phyloP scores from a whole-genome alignment of 768 basidiomycete genomes.

The Kwoniella bestiolae region DNA sequence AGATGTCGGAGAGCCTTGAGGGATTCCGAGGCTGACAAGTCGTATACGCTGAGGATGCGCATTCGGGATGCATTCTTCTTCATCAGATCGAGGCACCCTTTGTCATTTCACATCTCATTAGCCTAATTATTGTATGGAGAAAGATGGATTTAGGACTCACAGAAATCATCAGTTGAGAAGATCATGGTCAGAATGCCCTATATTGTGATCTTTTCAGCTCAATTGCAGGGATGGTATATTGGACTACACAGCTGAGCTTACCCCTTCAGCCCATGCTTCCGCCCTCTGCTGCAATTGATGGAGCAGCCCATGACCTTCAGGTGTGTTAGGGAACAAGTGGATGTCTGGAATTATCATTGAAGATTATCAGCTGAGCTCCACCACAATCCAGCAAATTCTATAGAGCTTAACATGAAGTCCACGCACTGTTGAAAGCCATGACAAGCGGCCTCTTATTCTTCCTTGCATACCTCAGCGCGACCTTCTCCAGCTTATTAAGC shows the following conservation, averaged over 20 bases:
- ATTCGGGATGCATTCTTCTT: slow-evolving; percentile 73
- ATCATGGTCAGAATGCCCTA: slow-evolving; percentile 74
- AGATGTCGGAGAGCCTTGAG: slow-evolving; percentile 65
- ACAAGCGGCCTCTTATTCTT: slow-evolving; percentile 71
- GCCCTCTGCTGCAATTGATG: slow-evolving; percentile 83
- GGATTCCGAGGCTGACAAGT: slow-evolving; percentile 68
- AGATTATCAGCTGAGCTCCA: slow-evolving; percentile 2
- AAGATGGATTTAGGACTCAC: no score
- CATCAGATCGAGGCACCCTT: slow-evolving; percentile 53
- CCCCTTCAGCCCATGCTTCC: slow-evolving; percentile 84
- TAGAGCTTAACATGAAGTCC: no score
- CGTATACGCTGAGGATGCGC: slow-evolving; percentile 75
- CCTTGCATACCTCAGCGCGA: slow-evolving; percentile 69
- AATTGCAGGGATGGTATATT: no score
- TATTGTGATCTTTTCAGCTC: no score
- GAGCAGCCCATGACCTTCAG: slow-evolving; percentile 76
- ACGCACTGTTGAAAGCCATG: slow-evolving; percentile 75
- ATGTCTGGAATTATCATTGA: slow-evolving; percentile 50
- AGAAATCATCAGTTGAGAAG: slow-evolving; percentile 80
- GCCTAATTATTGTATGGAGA: no score
- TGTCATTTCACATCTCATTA: no score
- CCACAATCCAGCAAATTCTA: neutral
- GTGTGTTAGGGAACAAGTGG: slow-evolving; percentile 65
- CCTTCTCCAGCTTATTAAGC: slow-evolving; percentile 77
- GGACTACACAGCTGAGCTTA: no score